Conservation (phyloP, 176 grass and related monocot species). For the Eragrostis nindensis region DNA sequence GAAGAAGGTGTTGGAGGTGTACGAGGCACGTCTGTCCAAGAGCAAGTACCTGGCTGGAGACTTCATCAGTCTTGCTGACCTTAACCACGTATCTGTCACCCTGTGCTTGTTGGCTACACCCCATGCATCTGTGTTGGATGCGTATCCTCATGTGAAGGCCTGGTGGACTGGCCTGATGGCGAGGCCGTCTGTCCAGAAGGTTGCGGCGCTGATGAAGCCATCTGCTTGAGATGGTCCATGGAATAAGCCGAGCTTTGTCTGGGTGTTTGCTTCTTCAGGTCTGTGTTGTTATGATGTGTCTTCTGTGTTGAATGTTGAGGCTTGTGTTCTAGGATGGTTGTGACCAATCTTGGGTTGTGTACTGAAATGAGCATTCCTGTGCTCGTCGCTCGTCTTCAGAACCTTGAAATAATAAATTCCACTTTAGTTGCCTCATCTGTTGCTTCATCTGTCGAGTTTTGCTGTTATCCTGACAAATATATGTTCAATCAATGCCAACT, state of each 20-base stretch:
- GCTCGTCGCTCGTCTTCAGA: constrained; percentile 26
- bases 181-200: constrained; percentile 56
- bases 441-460: not conserved
- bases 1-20: constrained; percentile 61
- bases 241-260: constrained; percentile 33
- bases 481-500: not conserved
- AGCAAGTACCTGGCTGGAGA: constrained; percentile 71
- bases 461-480: not conserved
- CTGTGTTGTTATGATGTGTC: not conserved
- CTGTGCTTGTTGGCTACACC: constrained; percentile 49
- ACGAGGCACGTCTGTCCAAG: constrained; percentile 51
- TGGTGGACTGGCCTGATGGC: constrained; percentile 63
- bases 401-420: constrained; percentile 33
- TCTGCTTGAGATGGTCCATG: constrained; percentile 2
- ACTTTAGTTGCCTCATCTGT: not conserved
- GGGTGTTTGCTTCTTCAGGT: constrained; percentile 18
- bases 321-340: constrained; percentile 18
- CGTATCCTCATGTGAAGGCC: constrained; percentile 58
- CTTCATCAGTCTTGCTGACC: constrained; percentile 64
- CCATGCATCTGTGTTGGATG: constrained; percentile 45
- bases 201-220: constrained; percentile 48
- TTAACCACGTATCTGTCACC: constrained; percentile 52
- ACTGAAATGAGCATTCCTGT: constrained; percentile 38
- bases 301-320: constrained; percentile 27
- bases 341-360: constrained; percentile 20